phyloP scores from a whole-genome alignment of 192 early-diverging fungal species.

The Coemansia sp. region DNA sequence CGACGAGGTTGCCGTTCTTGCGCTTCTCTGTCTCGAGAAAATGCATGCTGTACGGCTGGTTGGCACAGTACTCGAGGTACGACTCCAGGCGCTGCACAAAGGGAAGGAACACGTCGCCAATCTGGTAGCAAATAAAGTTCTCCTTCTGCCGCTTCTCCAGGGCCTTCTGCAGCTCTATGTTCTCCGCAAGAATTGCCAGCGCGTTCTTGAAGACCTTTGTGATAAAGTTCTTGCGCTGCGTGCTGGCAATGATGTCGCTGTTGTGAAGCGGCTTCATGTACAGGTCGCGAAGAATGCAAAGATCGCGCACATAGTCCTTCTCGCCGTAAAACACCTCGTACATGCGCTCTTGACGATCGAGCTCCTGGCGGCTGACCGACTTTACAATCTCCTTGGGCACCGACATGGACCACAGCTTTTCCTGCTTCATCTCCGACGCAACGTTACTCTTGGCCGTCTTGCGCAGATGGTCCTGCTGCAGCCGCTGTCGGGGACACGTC shows the following conservation, averaged over 20 bases:
- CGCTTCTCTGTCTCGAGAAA: constrained; percentile 77
- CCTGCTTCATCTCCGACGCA: constrained; percentile 57
- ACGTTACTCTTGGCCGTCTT: constrained; percentile 51
- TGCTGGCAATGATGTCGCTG: constrained; percentile 62
- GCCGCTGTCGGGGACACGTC: constrained; percentile 71
- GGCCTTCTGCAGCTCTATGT: constrained; percentile 59
- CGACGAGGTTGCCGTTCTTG: constrained; percentile 61
- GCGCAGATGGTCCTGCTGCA: constrained; percentile 51
- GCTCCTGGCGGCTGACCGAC: constrained; percentile 68
- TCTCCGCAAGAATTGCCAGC: constrained; percentile 59
- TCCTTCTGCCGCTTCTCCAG: constrained; percentile 64
- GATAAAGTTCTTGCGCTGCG: constrained; percentile 69
- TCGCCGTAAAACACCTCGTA: constrained; percentile 91
- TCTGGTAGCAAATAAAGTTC: constrained; percentile 68
- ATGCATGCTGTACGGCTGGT: constrained; percentile 79
- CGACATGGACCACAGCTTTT: constrained; percentile 78
- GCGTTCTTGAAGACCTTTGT: constrained; percentile 79
- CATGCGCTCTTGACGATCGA: constrained; percentile 89
- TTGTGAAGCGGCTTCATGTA: constrained; percentile 65
- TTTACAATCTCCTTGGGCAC: constrained; percentile 73
- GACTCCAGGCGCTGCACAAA: constrained; percentile 69
- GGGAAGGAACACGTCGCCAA: constrained; percentile 82
- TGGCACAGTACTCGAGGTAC: constrained; percentile 83
- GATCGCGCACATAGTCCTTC: constrained; percentile 85
- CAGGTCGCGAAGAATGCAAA: constrained; percentile 75